Evolutionary conservation across 192 early-diverging fungal species (phyloP).

Genomic region (Coemansia sp.): DNA sequence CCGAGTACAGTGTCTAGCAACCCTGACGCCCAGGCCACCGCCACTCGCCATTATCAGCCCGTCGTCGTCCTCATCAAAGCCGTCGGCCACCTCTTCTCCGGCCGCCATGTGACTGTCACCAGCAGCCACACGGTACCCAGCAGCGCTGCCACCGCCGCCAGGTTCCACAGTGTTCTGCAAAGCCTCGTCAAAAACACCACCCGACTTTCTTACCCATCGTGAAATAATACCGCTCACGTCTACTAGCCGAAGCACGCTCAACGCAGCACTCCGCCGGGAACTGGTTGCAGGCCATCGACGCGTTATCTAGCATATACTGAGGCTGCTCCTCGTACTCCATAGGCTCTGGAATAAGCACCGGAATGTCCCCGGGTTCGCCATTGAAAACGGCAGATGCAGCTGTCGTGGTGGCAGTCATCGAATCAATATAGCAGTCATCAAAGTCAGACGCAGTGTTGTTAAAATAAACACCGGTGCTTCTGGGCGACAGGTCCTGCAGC

Average conservation of each 20-base stretch:
- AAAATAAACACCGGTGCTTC: slow-evolving; percentile 3
- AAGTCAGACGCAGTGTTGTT: background rate
- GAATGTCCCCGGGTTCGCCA: background rate
- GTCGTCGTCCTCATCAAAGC: background rate
- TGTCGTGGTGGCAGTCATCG: background rate
- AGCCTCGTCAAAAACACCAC: slow-evolving; percentile 59
- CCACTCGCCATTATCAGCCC: background rate
- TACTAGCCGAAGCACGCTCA: slow-evolving; percentile 38
- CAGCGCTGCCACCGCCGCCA: slow-evolving; percentile 34
- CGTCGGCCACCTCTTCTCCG: background rate
- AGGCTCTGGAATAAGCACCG: background rate
- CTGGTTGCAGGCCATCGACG: slow-evolving; percentile 14
- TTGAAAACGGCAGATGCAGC: slow-evolving; percentile 3
- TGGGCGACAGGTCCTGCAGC: slow-evolving; percentile 13
- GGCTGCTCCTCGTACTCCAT: slow-evolving; percentile 10
- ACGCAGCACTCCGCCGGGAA: slow-evolving; percentile 47
- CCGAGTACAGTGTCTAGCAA: background rate
- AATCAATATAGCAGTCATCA: background rate
- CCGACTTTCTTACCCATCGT: slow-evolving; percentile 56
- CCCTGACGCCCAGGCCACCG: background rate
- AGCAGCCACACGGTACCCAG: background rate
- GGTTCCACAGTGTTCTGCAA: slow-evolving; percentile 19
- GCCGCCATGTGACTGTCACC: slow-evolving; percentile 2
- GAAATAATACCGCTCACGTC: slow-evolving; percentile 53
- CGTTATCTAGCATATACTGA: slow-evolving; percentile 14